Evolutionary conservation across 2,329 filamentous ascomycete species (phyloP), one percentile per base, ranked within the genome.

Genomic region (Lachnellula suecica): DNA sequence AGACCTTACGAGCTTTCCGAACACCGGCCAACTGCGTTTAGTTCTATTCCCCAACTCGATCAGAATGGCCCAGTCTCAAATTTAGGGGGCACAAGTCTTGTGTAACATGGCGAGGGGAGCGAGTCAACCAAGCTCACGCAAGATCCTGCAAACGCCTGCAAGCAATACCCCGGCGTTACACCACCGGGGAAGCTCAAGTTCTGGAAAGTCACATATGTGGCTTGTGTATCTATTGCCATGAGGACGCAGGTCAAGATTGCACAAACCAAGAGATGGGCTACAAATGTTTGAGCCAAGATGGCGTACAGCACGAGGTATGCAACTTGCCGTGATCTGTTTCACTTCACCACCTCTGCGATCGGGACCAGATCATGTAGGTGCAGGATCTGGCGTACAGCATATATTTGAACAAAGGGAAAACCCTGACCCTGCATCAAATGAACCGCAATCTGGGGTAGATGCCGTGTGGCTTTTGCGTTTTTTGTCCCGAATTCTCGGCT

Each of bases 81-180:
- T 15, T 42, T 25, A 42, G 20, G 20, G 22, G 17, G 20, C 40
- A 42, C 40, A 42, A 25, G 13, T 20, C 22, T 13, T 42, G 40
- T 42, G 22, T 42, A 42, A 25, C 40, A 23, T 17, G 13, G 23
- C 40, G 40, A 42, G 22, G 40, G 13, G 15, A 42, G 5, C 40
- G 17, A 42, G 40, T 42, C 40, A 24, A 42, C 25, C 13, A n/a
- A 25, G 40, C 40, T 23, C 22, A 10, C 13, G 40, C 37, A 40
- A 56, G 50, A 56, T 58, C 44, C 44, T 56, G 52, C 56, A 58
- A 49, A 44, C 40, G 34, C n/a, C 51, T 54, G 48, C 52, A 49
- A 46, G 45, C 46, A 49, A 49, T 51, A 45, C 42, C 54, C 50
- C 53, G 53, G 35, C 34, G 49, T 58, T 35, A 25, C 34, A 56